Percentiles rank a stretch among this genome's conserved stretches.
phyloP scores from a whole-genome alignment of 1,284 basidiomycete genomes.

The Marasmius oreades region DNA sequence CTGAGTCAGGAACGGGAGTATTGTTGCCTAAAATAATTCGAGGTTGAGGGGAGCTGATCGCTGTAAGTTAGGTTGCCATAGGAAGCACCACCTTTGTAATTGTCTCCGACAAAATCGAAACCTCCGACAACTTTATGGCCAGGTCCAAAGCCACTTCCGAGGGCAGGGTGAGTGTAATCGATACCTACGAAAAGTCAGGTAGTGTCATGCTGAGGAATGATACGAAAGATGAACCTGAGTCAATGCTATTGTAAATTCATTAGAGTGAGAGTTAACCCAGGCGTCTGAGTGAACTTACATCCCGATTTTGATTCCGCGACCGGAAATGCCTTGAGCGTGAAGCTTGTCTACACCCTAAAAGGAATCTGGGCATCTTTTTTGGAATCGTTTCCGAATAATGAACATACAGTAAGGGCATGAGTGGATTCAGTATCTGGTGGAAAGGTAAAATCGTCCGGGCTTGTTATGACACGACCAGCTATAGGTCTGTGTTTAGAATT shows the following conservation, averaged over 20 bases:
- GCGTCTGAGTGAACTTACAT: constrained; percentile 29
- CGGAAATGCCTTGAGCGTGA: constrained; percentile 38
- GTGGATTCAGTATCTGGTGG: constrained; percentile 35
- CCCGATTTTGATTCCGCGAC: constrained; percentile 42
- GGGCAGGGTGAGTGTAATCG: constrained; percentile 59
- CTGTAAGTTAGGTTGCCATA: background rate
- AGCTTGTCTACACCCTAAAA: constrained; percentile 42
- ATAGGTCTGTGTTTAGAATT: constrained; percentile 21
- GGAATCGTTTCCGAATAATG: background rate
- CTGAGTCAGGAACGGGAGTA: constrained; percentile 14
- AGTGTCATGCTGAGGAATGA: background rate
- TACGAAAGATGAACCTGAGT: constrained; percentile 26
- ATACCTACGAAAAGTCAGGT: constrained; percentile 19
- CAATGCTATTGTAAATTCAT: constrained; percentile 21
- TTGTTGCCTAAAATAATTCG: background rate
- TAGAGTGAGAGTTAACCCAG: constrained; percentile 10
- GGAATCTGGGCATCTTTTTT: background rate
- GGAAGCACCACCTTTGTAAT: constrained; percentile 22
- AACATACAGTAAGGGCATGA: constrained; percentile 36
- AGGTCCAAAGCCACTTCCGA: constrained; percentile 61
- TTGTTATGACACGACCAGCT: constrained; percentile 27
- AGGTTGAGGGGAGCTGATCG: no score
- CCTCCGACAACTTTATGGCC: constrained; percentile 62
- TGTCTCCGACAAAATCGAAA: constrained; percentile 49
- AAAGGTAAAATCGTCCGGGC: constrained; percentile 33